Base-by-base conservation (phyloP, 345 rosid species). In the Hibiscus tridactylites region DNA sequence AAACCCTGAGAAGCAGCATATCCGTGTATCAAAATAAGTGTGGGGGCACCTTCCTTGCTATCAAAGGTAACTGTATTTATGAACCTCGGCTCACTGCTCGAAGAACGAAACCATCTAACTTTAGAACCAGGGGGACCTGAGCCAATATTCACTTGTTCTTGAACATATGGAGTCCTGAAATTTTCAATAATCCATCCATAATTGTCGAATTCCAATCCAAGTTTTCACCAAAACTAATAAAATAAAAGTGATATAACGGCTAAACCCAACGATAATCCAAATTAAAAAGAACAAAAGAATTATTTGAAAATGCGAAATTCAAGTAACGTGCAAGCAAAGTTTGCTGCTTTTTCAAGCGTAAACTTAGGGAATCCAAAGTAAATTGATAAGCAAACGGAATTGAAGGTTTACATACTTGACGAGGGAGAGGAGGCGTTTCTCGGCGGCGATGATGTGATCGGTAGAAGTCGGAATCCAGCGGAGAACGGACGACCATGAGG, bases 381-480 rank as follows among this genome's bases (percentile, higher is more conserved):
- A 10, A 13, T 21, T 9, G 56, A 17, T 15, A 21, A 61, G 69
- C 68, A 47, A 57, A 59, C 16, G 56, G 72, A 47, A 57, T 37
- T 42, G 65, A 65, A 13, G 52, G 52, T 19, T 2, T 2, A 37
- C 1, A 68, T 82, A 90, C 99, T 90, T 89, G 89, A 95, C 82
- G 33, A 85, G 58, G 52, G 93, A 88, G 71, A 95, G 97, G 50
- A 95, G 99, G 61, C 97, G 97, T 21, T 92, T 89, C 86, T 95
- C 98, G 73, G 98, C 88, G 77, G 91, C 92, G 77, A 95, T 86
- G 83, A 95, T 85, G 75, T 79, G 87, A 42, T 89, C 88, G 82
- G 91, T 89, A 78, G 99, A 92, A 49, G 98, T 88, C 21, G 99
- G 98, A 64, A 96, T 84, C 99, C 99, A 96, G 10, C 98, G 97